Evolutionary conservation across 805 yeast species (phyloP), one percentile per base, ranked within the genome.

Genomic region (Lipomyces kockii): DNA sequence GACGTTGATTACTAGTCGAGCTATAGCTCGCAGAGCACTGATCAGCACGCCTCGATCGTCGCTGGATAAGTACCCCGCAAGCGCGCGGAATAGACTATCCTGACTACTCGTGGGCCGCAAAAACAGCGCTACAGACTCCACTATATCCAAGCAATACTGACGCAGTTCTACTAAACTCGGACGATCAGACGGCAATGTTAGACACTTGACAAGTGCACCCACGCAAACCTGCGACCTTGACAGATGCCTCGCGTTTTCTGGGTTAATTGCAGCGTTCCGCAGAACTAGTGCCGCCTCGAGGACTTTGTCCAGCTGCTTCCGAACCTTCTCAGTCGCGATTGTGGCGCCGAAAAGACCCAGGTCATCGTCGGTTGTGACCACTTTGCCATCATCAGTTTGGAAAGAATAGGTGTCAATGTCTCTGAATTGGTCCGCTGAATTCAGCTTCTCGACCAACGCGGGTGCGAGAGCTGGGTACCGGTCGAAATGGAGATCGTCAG

Each of bases 241-340:
- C 69, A 95, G 79, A 74, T 88, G 82, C 76, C 90, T 92, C 54
- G 97, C 95, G 74, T 91, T 90, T 57, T 85, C 89, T 12, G 90
- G 84, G 76, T 92, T 97, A 76, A 94, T 97, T 2, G 91, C 85
- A 58, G 91, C 79, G 77, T 95, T 95, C 75, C 98, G 83, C 65
- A 95, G 80, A 22, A 90, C 85, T 55, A 95, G 81, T 73, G 88
- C 82, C 7, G 89, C 83, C 74, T 84, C 86, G 8, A 84, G 74
- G 49, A 76, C 74, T 57, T 72, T 74, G 59, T 76, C 78, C 14
- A 77, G 75, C 20, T 51, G 65, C 51, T 60, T 54, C 6, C 61
- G 58, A 11, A 29, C 39, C 8, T 43, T 43, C 49, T 43, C 49
- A 17, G 22, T 43, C 5, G 53, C 60, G 25, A 52, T 20, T 3